Base-by-base conservation (phyloP, 2,329 filamentous ascomycete genomes). In the Neopestalotiopsis sp. region DNA sequence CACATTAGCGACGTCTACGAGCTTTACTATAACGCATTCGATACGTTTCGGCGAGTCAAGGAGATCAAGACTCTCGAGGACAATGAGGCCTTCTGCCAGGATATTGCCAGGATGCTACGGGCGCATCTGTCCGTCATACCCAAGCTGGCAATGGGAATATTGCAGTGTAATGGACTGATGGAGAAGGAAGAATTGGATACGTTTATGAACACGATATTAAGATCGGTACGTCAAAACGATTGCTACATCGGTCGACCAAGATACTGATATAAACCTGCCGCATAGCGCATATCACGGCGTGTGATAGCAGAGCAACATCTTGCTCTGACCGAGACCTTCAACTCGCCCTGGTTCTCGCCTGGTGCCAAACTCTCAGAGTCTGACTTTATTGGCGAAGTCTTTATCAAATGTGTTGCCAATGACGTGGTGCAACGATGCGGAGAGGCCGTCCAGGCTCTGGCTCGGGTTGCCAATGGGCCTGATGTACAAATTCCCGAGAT, bases 271-370 rank as follows among this genome's bases (percentile, higher is more conserved):
- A 28, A 32, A n/a, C 9, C 12, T 42, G 3, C 42, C 38, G 20
- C 20, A 7, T 73, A 96, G 93, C 90, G 96, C 69, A 99, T 99
- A 74, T 98, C 95, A 59, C 91, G 96, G 69, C 90, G 97, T 71
- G 96, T 98, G 73, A 99, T 99, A 77, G 96, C 96, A 42, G 96
- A 99, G 81, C 96, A 99, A 77, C 96, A 99, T 78, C 89, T 99
- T 49, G 94, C 96, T 10, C 87, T 99, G 20, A 97, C 95, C 4
- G 95, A 98, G 74, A 98, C 95, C 1, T 98, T 95, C 83, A 92
- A 96, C 79, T 93, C 93, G 0, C 92, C 93, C 2, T 95, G 93
- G 89, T 95, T 97, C 83, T 95, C 94, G 68, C 93, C 94, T 0
- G 90, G 94, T 71, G 90, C 92, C 3, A 92, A 91, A 72, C 87